These are phyloP conservation scores for Starmerella scarabaei DNA, from an alignment of 805 yeast species.

Conservation along the genomic window DNA sequence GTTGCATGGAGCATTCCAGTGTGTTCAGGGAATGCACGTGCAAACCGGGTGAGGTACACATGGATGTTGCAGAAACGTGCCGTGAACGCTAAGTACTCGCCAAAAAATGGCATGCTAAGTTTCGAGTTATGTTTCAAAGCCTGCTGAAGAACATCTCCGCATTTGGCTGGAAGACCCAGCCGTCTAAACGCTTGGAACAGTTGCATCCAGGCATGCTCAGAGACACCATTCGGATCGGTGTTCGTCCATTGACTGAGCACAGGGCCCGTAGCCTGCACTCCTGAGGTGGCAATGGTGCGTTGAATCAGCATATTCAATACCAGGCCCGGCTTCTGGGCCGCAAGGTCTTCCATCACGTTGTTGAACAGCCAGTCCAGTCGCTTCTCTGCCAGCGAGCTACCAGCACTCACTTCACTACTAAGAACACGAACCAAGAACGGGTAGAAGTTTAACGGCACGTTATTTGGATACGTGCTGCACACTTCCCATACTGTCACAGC, in stretches of 20 bases:
- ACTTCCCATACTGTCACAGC: neutral
- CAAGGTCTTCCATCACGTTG: conserved; percentile 7
- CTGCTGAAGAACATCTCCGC: conserved; percentile 20
- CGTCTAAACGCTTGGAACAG: conserved; percentile 23
- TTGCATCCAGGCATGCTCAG: conserved; percentile 18
- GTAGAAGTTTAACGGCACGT: conserved; percentile 12
- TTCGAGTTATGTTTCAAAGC: conserved; percentile 5
- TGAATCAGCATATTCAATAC: conserved; percentile 19
- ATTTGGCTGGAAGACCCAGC: conserved; percentile 22
- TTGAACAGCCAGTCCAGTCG: conserved; percentile 14
- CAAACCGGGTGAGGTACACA: conserved; percentile 15
- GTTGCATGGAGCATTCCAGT: conserved; percentile 9
- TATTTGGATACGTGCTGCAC: neutral
- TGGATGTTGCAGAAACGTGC: conserved; percentile 18
- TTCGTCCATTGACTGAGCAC: conserved; percentile 18
- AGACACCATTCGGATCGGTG: conserved; percentile 16
- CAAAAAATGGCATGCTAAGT: conserved; percentile 16
- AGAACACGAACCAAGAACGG: conserved; percentile 15
- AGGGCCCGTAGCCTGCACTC: conserved; percentile 19
- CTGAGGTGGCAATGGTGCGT: conserved; percentile 22
- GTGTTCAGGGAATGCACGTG: conserved; percentile 17
- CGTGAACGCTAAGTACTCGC: conserved; percentile 21
- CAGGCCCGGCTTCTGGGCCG: conserved; percentile 8
- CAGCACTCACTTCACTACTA: conserved; percentile 1
- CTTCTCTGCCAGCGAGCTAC: neutral